phyloP scores from a whole-genome alignment of 495 filamentous ascomycete genomes.

The Cercophora scortea region DNA sequence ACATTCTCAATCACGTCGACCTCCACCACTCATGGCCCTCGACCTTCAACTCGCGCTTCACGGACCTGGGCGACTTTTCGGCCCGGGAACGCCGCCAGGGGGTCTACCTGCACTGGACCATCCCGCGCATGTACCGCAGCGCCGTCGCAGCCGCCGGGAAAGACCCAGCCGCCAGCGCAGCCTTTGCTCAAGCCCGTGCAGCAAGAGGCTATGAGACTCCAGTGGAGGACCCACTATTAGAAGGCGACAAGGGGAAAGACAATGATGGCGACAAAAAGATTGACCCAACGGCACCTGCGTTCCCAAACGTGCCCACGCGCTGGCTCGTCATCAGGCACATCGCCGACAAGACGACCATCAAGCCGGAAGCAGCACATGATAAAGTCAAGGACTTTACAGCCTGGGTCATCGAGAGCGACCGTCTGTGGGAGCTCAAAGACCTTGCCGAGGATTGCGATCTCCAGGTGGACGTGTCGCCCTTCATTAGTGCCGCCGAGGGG shows the following conservation, averaged over 20 bases:
- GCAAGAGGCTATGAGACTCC: no score
- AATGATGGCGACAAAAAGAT: no score
- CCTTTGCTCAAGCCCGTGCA: no score
- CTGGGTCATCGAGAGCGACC: not conserved
- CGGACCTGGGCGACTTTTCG: constrained; percentile 26
- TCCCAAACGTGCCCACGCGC: not conserved
- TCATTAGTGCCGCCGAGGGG: not conserved
- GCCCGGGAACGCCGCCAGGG: constrained; percentile 26
- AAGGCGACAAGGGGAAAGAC: no score
- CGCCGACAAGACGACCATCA: not conserved
- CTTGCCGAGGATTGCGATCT: not conserved
- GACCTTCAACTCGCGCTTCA: constrained; percentile 32
- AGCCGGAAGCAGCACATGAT: not conserved
- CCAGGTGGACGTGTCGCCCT: not conserved
- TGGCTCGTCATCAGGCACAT: not conserved
- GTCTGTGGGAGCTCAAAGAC: not conserved
- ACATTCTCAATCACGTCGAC: constrained; percentile 37
- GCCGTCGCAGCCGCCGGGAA: no score
- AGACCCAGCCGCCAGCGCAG: no score
- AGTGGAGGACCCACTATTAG: no score
- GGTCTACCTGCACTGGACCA: constrained; percentile 46
- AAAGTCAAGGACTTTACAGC: not conserved
- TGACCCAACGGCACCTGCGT: no score
- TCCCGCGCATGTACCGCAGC: constrained; percentile 37
- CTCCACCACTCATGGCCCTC: constrained; percentile 32